Base-by-base conservation (phyloP, 2,329 filamentous ascomycete genomes). In the Aspergillus viridinutans region DNA sequence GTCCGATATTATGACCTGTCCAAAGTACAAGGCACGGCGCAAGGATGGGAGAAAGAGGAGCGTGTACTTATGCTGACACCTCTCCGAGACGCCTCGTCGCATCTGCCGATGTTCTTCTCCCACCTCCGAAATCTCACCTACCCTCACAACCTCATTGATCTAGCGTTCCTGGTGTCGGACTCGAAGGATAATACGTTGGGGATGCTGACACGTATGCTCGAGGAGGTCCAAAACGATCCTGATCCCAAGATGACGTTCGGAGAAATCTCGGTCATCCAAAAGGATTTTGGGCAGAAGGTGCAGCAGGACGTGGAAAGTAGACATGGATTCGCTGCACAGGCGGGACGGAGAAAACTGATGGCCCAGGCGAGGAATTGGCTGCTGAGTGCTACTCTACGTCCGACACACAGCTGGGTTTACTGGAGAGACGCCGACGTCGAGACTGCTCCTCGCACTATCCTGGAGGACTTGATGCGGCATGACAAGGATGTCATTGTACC, bases 341-440 rank as follows among this genome's bases (percentile, higher is more conserved):
- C 94, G 25, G 90, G 88, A 64, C 84, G 94, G 67, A 86, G 94
- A 74, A 99, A 99, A 79, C 83, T 96, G 69, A 99, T 99, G 94
- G 94, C 94, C 0, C 92, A 97, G 77, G 94, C 94, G 52, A 85
- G 94, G 61, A 99, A 99, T 76, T 99, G 94, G 94, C 81, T 99
- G 53, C 78, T 99, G 56, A 97, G 92, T 68, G 93, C 94, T 43
- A 93, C 94, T 23, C 79, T 99, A 54, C 86, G 94, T 47, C 94
- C 94, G 1, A 95, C 94, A 53, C 94, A 99, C 72, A 97, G 92
- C 62, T 99, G 94, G 94, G 94, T 99, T 9, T 99, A 99, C 72
- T 99, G 94, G 94, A 87, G 94, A 75, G 94, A 99, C 77, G 94
- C 96, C 25, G 94, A 99, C 76, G 94, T 99, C 8, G 92, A 97